Evolutionary conservation across 768 basidiomycete genomes (phyloP).

Genomic region (Suillus fuscotomentosus): DNA sequence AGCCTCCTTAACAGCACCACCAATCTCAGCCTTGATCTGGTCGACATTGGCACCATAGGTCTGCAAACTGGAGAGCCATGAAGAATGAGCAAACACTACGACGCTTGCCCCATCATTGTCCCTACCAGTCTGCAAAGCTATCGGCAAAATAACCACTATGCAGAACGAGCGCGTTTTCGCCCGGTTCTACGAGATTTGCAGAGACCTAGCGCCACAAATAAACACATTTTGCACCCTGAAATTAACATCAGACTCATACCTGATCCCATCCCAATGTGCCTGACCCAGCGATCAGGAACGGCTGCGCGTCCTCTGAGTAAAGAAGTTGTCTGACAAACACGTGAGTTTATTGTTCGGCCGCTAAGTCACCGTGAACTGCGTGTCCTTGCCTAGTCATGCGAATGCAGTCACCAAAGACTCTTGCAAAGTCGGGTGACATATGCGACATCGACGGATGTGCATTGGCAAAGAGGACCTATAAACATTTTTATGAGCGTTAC

Average conservation of each 20-base stretch:
- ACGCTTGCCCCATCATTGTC: background rate
- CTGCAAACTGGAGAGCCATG: constrained; percentile 52
- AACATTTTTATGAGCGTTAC: no score
- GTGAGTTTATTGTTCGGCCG: background rate
- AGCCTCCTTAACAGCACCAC: constrained; percentile 61
- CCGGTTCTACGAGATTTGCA: constrained; percentile 84
- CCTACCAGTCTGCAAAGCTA: constrained; percentile 81
- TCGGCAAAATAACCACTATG: constrained; percentile 95
- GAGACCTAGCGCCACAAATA: constrained; percentile 53
- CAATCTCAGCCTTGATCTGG: constrained; percentile 80
- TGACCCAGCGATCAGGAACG: constrained; percentile 91
- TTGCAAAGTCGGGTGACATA: constrained; percentile 84
- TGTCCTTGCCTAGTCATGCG: constrained; percentile 66
- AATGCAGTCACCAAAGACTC: constrained; percentile 86
- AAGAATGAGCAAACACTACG: background rate
- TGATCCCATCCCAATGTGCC: constrained; percentile 98
- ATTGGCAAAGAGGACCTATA: constrained; percentile 86
- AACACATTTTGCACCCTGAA: background rate
- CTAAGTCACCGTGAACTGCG: constrained; percentile 13
- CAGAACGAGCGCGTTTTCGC: constrained; percentile 78
- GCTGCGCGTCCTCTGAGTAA: constrained; percentile 76
- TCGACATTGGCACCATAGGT: constrained; percentile 89
- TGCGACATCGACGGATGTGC: constrained; percentile 91
- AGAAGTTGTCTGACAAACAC: constrained; percentile 61
- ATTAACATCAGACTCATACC: constrained; percentile 35